Conservation (phyloP, 2,329 filamentous ascomycete species). For the Colletotrichum tropicicola region DNA sequence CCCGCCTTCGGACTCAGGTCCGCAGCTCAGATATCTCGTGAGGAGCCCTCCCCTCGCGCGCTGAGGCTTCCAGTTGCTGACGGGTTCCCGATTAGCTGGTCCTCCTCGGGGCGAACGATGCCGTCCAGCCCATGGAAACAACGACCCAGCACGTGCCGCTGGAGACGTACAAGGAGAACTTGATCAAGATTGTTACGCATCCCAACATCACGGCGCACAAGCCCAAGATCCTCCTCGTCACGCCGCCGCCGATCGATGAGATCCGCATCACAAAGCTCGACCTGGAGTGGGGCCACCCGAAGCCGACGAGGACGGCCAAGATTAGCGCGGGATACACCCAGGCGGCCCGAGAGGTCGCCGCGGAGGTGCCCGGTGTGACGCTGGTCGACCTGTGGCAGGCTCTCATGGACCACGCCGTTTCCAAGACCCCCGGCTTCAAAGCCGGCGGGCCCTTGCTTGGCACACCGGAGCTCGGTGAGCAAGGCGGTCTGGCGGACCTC, state of each 20-base stretch:
- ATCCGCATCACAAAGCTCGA: slow-evolving; percentile 66
- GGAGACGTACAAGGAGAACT: slow-evolving; percentile 77
- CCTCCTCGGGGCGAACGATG: slow-evolving; percentile 92
- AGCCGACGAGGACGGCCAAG: slow-evolving; percentile 53
- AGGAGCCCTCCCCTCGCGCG: slow-evolving; percentile 35
- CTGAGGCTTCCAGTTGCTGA: background rate
- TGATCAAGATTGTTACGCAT: slow-evolving; percentile 77
- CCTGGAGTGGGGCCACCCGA: slow-evolving; percentile 50
- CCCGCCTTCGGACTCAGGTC: slow-evolving; percentile 62
- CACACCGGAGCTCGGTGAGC: slow-evolving; percentile 57
- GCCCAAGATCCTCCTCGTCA: slow-evolving; percentile 79
- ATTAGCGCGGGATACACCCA: slow-evolving; percentile 66
- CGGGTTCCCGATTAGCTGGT: slow-evolving; percentile 52
- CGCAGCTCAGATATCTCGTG: slow-evolving; percentile 75
- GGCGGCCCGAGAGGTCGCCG: slow-evolving; percentile 72
- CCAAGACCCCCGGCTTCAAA: slow-evolving; percentile 65
- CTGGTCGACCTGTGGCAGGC: slow-evolving; percentile 84
- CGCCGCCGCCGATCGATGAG: slow-evolving; percentile 85
- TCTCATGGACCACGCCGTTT: slow-evolving; percentile 76
- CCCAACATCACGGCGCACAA: slow-evolving; percentile 74
- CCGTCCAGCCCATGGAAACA: slow-evolving; percentile 69
- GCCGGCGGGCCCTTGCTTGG: slow-evolving; percentile 57
- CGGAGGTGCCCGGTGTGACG: slow-evolving; percentile 70
- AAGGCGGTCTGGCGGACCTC: slow-evolving; percentile 59
- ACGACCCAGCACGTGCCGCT: slow-evolving; percentile 81